Evolutionary conservation across 495 filamentous ascomycete genomes (phyloP).

Genomic region (Podospora tetraspora): DNA sequence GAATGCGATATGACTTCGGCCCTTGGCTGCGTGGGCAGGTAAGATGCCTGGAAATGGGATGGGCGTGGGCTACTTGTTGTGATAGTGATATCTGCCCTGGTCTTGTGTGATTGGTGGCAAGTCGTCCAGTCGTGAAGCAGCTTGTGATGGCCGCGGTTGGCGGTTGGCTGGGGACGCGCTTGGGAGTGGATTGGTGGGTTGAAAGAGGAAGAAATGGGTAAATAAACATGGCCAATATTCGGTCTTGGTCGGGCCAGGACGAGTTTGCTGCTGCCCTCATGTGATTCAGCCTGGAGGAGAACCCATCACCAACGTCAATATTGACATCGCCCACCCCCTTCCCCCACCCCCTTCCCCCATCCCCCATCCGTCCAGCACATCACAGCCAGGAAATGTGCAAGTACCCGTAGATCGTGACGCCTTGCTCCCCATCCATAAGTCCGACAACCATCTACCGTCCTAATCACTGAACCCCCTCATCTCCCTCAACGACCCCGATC

Average conservation of each 20-base stretch:
- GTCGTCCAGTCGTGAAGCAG: neutral
- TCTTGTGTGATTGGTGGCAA: neutral
- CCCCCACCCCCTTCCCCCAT: neutral
- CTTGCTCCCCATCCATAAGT: neutral
- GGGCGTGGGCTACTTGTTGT: neutral
- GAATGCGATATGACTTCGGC: neutral
- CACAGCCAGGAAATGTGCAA: neutral
- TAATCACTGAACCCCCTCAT: neutral
- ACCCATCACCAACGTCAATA: neutral
- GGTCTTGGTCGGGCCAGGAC: neutral
- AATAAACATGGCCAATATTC: neutral
- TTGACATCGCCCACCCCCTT: neutral
- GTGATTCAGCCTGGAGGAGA: neutral
- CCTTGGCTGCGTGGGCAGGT: neutral
- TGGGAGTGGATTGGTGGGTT: neutral
- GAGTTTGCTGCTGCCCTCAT: neutral
- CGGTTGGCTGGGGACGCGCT: neutral
- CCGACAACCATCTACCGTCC: neutral
- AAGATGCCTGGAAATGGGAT: neutral
- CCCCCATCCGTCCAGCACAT: neutral
- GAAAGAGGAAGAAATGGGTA: neutral
- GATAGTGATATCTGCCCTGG: neutral
- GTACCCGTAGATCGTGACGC: neutral
- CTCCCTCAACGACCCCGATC: neutral
- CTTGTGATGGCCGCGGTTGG: neutral